Evolutionary conservation across 306 rosid species (phyloP).

Genomic region (Citrullus colocynthis): DNA sequence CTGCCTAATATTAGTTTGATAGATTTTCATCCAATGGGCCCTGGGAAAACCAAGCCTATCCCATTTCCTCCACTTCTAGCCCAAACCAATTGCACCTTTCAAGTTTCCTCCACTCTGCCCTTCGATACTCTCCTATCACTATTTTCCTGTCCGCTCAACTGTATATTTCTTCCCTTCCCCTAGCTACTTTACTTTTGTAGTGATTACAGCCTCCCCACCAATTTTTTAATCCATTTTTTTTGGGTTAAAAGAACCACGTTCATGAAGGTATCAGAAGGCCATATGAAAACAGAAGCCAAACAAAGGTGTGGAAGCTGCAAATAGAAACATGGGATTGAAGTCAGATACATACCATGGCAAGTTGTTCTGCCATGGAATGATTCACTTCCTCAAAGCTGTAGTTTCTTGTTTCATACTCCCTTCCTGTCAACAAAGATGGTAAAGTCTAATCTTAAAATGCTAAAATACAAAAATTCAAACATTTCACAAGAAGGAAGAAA

Average conservation of each 20-base stretch:
- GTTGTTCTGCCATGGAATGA: conserved; percentile 80
- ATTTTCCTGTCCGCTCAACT: not conserved
- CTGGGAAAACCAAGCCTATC: not conserved
- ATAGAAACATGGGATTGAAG: not conserved
- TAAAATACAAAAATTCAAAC: not conserved
- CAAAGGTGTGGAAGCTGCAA: not conserved
- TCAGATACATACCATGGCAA: conserved; percentile 47
- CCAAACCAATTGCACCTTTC: not conserved
- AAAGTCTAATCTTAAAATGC: not conserved
- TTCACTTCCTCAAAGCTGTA: conserved; percentile 90
- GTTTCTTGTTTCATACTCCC: conserved; percentile 94
- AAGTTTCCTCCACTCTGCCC: not conserved
- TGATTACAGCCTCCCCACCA: not conserved
- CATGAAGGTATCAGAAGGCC: not conserved
- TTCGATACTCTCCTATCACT: not conserved
- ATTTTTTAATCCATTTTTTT: not conserved
- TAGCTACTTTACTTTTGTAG: not conserved
- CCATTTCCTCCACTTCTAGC: not conserved
- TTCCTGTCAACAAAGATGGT: conserved; percentile 42
- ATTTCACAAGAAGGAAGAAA: not conserved
- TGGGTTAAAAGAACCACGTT: not conserved
- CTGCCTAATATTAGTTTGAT: not conserved
- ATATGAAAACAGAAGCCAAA: not conserved
- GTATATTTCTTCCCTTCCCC: not conserved
- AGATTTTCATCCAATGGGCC: not conserved